phyloP scores from a whole-genome alignment of 306 rosid genomes.

The Comarum palustre region DNA sequence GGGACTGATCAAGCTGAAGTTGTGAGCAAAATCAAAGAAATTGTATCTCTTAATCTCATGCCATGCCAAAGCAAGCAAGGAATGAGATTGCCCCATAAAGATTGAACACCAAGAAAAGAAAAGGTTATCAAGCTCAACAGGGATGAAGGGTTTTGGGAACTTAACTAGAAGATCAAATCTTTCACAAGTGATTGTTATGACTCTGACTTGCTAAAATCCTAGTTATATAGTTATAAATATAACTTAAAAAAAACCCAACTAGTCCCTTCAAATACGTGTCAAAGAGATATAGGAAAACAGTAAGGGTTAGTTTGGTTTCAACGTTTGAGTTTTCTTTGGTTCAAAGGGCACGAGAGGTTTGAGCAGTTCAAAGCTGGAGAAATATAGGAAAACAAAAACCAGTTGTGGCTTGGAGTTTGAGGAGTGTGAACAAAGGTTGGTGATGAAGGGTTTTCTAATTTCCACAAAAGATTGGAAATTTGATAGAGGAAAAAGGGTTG shows the following conservation, averaged over 20 bases:
- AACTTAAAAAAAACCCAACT: not conserved
- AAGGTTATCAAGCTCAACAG: not conserved
- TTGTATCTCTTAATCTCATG: conserved; percentile 43
- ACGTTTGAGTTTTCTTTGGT: conserved; percentile 26
- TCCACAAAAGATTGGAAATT: conserved; percentile 6
- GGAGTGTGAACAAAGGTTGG: not conserved
- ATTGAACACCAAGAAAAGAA: not conserved
- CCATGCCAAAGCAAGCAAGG: conserved; percentile 52
- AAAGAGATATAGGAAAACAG: conserved; percentile 25
- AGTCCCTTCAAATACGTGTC: conserved; percentile 52
- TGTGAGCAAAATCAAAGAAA: conserved; percentile 29
- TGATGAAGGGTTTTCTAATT: not conserved
- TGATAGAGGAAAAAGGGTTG: not conserved
- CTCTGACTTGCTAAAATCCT: not conserved
- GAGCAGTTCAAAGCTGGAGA: conserved; percentile 54
- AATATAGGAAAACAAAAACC: conserved; percentile 2
- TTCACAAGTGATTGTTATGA: conserved; percentile 13
- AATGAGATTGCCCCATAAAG: conserved; percentile 65
- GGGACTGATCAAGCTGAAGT: conserved; percentile 34
- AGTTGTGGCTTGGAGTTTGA: not conserved
- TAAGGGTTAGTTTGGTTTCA: conserved; percentile 23
- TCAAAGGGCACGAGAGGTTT: conserved; percentile 50
- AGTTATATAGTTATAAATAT: conserved; percentile 27
- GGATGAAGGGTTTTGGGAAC: conserved; percentile 4
- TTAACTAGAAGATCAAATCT: conserved; percentile 11